Evolutionary conservation across 2,329 filamentous ascomycete species (phyloP), one percentile per base, ranked within the genome.

Genomic region (Sclerotinia sclerotiorum): DNA sequence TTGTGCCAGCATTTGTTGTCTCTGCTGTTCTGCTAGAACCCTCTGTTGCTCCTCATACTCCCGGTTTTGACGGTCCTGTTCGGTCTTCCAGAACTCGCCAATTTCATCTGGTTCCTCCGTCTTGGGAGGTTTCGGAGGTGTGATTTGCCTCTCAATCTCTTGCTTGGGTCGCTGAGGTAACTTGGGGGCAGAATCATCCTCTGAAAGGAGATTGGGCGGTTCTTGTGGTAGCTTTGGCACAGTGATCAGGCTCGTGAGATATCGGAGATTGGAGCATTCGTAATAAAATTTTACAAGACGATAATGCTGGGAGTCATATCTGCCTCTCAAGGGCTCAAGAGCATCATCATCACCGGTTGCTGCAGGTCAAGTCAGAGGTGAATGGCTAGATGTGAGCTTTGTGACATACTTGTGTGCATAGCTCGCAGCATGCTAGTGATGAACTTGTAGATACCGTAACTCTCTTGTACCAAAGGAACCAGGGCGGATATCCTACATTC

Each of bases 371-470:
- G 62, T 65, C 35, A 68, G 65, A 48, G 44, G 15, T 63, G 24
- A 44, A 44, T 17, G 46, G 35, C 10, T 58, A 56, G 21, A 27
- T 32, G 15, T 10, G 21, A 29, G 46, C n/a, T 29, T 48, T 24
- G 13, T n/a, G 49, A 81, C 89, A 77, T 83, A 94, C 91, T 93
- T 3, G 92, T 94, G 79, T 99, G 94, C 94, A 99, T 97, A 21
- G 95, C 95, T 68, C 95, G 88, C 71, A 99, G 82, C 95, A 99
- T 99, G 90, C 95, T 99, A 0, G 95, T 99, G 73, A 97, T 94
- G 79, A 99, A 99, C 81, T 98, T 98, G 84, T 99, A 99, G 74
- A 99, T 98, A 60, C 95, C 95, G 80, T 98, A 99, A 79, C 93
- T 98, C 82, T 99, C 95, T 78, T 97, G 93, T 3, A 99, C 95